A percentile compares a stretch with the other conserved stretches of the same genome.
Evolutionary conservation across 768 basidiomycete species (phyloP).

Genomic region (Lentinula sp.): DNA sequence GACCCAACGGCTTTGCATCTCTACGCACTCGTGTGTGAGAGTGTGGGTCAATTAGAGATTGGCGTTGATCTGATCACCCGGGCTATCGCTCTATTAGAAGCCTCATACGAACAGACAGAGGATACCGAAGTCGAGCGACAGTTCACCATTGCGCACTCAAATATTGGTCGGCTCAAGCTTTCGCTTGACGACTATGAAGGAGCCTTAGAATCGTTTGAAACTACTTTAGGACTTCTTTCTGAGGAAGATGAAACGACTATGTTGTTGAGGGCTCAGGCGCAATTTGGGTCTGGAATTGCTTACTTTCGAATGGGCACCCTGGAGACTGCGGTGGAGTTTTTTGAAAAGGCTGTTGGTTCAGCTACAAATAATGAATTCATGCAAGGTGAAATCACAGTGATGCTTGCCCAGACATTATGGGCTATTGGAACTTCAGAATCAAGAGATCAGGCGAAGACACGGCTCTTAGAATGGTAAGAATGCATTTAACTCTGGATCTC

Average conservation of each 20-base stretch:
- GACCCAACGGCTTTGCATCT: conserved; percentile 80
- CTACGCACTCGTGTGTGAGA: conserved; percentile 80
- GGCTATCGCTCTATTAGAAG: conserved; percentile 74
- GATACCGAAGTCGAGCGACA: conserved; percentile 69
- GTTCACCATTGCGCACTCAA: conserved; percentile 78
- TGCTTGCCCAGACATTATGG: conserved; percentile 88
- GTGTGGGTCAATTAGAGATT: conserved; percentile 63
- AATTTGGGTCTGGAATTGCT: conserved; percentile 70
- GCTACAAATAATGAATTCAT: conserved; percentile 42
- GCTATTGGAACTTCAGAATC: conserved; percentile 70
- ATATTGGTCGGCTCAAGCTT: conserved; percentile 74
- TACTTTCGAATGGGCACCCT: conserved; percentile 60
- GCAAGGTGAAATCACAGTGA: conserved; percentile 64
- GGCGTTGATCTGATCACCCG: conserved; percentile 51
- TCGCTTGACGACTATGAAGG: conserved; percentile 49
- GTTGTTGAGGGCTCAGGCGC: conserved; percentile 53
- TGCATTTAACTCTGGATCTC: background rate
- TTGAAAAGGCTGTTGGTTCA: conserved; percentile 62
- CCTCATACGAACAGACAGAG: conserved; percentile 84
- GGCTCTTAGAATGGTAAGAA: conserved; percentile 76
- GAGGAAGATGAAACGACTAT: conserved; percentile 32
- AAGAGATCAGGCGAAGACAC: conserved; percentile 69
- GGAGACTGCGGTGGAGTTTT: conserved; percentile 53
- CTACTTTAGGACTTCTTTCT: conserved; percentile 61
- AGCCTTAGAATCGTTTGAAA: conserved; percentile 67